Evolutionary conservation across 2,329 filamentous ascomycete genomes (phyloP).

Genomic region (Pseudonectria foliicola): DNA sequence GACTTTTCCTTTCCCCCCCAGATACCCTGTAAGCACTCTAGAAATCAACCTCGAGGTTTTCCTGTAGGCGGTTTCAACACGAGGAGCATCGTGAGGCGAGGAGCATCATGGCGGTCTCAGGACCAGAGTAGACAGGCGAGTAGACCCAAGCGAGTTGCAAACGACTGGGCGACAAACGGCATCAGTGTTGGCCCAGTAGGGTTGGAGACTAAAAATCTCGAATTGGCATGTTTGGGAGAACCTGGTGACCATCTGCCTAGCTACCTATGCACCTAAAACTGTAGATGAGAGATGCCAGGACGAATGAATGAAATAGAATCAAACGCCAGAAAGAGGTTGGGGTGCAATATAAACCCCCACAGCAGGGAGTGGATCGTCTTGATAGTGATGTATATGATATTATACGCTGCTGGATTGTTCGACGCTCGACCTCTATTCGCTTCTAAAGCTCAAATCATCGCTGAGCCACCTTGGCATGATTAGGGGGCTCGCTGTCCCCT

Average conservation of each 20-base stretch:
- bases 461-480: too few relatives aligned
- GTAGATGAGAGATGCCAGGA: constrained; percentile 13
- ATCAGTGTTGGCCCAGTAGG: too few relatives aligned
- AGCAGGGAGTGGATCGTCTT: background rate
- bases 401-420: too few relatives aligned
- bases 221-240: constrained; percentile 7
- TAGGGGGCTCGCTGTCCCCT: too few relatives aligned
- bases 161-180: too few relatives aligned
- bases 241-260: constrained; percentile 1
- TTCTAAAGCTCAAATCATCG: too few relatives aligned
- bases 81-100: constrained; percentile 9
- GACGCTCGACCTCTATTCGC: too few relatives aligned
- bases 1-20: constrained; percentile 25
- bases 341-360: constrained; percentile 2
- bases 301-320: constrained; percentile 19
- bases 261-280: constrained; percentile 2
- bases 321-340: constrained; percentile 13
- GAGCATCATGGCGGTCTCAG: constrained; percentile 4
- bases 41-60: constrained; percentile 95
- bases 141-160: too few relatives aligned
- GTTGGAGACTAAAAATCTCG: too few relatives aligned
- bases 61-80: constrained; percentile 46
- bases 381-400: too few relatives aligned
- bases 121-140: background rate
- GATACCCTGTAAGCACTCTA: constrained; percentile 86